Evolutionary conservation across 768 basidiomycete species (phyloP).

Genomic region (Paxillus involutus): DNA sequence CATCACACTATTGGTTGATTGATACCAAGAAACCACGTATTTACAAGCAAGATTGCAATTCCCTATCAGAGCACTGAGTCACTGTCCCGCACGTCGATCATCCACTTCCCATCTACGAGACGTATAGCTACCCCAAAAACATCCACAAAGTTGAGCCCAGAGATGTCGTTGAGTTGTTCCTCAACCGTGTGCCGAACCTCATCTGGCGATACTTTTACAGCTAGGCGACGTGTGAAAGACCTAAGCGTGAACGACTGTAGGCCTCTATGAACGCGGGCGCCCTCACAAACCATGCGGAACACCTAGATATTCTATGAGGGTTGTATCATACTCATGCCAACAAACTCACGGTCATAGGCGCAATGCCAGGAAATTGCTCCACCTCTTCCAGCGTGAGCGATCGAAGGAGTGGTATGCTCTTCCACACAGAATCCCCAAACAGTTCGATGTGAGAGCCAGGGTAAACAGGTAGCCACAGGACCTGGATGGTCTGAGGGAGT

Average conservation of each 20-base stretch:
- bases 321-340: background rate
- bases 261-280: background rate
- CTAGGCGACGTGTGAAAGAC: too few species aligned
- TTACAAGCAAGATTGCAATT: too few species aligned
- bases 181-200: background rate
- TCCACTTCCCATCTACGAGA: slow-evolving; percentile 6
- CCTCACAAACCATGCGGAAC: background rate
- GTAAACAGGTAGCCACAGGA: too few species aligned
- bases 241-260: slow-evolving; percentile 4
- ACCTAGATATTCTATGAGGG: slow-evolving; percentile 5
- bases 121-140: background rate
- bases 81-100: background rate
- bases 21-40: too few species aligned
- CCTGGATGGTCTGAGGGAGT: too few species aligned
- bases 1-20: too few species aligned
- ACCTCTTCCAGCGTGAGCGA: slow-evolving; percentile 14
- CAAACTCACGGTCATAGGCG: too few species aligned
- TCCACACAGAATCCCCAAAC: slow-evolving; percentile 1
- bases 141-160: background rate
- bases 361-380: too few species aligned
- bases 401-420: slow-evolving; percentile 1
- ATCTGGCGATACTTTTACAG: background rate
- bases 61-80: too few species aligned
- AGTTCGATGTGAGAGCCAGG: background rate
- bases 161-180: background rate